Evolutionary conservation across 2,329 filamentous ascomycete genomes (phyloP).

Genomic region (Trichophyton benhamiae): DNA sequence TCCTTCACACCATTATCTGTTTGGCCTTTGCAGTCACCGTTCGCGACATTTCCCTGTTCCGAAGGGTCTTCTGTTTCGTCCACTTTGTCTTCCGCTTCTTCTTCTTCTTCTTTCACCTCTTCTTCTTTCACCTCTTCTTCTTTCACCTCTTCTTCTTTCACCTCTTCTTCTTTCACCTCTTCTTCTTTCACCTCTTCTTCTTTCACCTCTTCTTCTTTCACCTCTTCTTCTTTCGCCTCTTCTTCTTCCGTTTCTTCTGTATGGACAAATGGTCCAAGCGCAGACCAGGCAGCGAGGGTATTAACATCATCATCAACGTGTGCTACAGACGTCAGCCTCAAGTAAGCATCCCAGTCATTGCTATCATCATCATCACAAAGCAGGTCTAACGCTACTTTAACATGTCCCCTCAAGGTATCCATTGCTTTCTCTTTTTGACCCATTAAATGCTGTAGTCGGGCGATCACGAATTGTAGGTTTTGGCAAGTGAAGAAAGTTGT

Average conservation of each 20-base stretch:
- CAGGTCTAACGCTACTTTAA: constrained; percentile 20
- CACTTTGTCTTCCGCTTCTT: not conserved
- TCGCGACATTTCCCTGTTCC: not conserved
- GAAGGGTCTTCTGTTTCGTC: not conserved
- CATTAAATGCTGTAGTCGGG: constrained; percentile 12
- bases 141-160: not conserved
- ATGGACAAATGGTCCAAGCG: constrained; percentile 13
- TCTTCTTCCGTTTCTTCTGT: not conserved
- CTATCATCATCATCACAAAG: constrained; percentile 19
- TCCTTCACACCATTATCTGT: not conserved
- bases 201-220: too few relatives aligned
- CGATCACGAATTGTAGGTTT: constrained; percentile 8
- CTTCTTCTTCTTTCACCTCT: not conserved
- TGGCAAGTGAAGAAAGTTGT: not conserved
- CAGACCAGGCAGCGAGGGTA: constrained; percentile 20
- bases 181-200: not conserved
- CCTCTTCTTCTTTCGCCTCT: not conserved
- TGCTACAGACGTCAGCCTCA: constrained; percentile 15
- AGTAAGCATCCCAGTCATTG: constrained; percentile 20
- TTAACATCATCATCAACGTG: constrained; percentile 19
- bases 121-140: not conserved
- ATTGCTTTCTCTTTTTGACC: constrained; percentile 15
- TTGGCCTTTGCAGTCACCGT: not conserved
- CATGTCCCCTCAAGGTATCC: constrained; percentile 14
- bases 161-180: not conserved